A percentile compares a stretch with the other conserved stretches of the same genome.
phyloP scores from a whole-genome alignment of 2,329 filamentous ascomycete genomes.

The Ophiostoma sp. region DNA sequence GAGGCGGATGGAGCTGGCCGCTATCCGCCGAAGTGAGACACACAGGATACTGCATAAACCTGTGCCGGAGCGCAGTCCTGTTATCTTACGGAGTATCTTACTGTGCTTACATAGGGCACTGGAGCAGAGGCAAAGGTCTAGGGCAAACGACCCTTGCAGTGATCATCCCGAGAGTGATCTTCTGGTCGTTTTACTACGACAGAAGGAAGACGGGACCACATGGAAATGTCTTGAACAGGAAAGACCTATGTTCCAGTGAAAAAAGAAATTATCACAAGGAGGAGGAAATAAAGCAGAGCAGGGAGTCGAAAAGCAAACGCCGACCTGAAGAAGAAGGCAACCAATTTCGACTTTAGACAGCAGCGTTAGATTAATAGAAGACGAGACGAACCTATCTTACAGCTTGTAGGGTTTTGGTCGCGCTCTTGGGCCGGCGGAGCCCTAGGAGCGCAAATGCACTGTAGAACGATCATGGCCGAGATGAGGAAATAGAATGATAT shows the following conservation, averaged over 20 bases:
- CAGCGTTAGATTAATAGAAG: too few species aligned
- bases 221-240: constrained; percentile 3
- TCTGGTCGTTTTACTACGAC: not conserved
- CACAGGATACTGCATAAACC: not conserved
- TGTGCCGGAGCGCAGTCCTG: too few species aligned
- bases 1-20: not conserved
- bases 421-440: not conserved
- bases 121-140: not conserved
- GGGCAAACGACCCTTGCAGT: not conserved
- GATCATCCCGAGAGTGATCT: constrained; percentile 6
- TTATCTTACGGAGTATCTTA: too few species aligned
- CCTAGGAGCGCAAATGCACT: not conserved
- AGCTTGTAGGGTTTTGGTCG: not conserved
- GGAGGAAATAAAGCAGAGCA: not conserved
- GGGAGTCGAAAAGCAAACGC: not conserved
- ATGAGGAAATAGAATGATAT: not conserved
- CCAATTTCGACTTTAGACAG: not conserved
- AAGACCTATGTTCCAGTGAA: not conserved
- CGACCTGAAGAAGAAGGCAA: not conserved
- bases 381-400: too few species aligned
- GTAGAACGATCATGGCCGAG: not conserved
- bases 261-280: not conserved
- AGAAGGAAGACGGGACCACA: constrained; percentile 8
- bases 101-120: too few species aligned
- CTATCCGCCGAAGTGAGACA: not conserved